These are phyloP conservation scores for Chrysosporium queenslandicum DNA, from an alignment of 2,329 filamentous ascomycete species.

Conservation along the genomic window DNA sequence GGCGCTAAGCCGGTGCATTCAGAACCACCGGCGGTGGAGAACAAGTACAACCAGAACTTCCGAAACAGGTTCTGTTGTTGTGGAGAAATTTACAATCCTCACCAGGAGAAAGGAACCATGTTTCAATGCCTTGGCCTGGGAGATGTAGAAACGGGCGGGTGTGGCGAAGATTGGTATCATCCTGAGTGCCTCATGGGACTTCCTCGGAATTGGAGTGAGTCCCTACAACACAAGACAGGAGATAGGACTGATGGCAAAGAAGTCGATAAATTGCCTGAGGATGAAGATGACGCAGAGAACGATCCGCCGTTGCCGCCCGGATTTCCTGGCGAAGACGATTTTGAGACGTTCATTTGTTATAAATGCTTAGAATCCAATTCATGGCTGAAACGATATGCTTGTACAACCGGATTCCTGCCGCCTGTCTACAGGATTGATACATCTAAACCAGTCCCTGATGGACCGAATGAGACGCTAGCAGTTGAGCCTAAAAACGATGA, in stretches of 20 bases:
- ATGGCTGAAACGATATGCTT: conserved; percentile 86
- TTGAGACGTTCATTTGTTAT: conserved; percentile 86
- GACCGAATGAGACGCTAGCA: neutral
- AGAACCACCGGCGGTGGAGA: conserved; percentile 57
- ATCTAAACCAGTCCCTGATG: conserved; percentile 6
- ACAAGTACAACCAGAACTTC: conserved; percentile 95
- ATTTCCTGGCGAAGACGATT: conserved; percentile 81
- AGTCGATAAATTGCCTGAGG: conserved; percentile 15
- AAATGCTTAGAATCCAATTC: conserved; percentile 80
- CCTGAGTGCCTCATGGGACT: conserved; percentile 81
- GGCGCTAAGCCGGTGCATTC: conserved; percentile 71
- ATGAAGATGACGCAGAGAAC: conserved; percentile 38
- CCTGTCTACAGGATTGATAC: conserved; percentile 50
- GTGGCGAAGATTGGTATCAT: conserved; percentile 97
- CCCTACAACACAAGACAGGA: conserved; percentile 17
- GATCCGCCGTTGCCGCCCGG: conserved; percentile 64
- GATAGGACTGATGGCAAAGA: conserved; percentile 20
- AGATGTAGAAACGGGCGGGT: conserved; percentile 69
- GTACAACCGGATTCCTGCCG: conserved; percentile 65
- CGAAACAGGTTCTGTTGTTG: conserved; percentile 87
- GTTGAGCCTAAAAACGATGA: neutral
- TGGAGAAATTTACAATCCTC: conserved; percentile 73
- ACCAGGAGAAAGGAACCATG: conserved; percentile 92
- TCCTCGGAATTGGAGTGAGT: conserved; percentile 53
- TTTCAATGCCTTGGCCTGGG: conserved; percentile 90